Conservation (phyloP, 2,329 filamentous ascomycete genomes). For the Fusarium illudens region DNA sequence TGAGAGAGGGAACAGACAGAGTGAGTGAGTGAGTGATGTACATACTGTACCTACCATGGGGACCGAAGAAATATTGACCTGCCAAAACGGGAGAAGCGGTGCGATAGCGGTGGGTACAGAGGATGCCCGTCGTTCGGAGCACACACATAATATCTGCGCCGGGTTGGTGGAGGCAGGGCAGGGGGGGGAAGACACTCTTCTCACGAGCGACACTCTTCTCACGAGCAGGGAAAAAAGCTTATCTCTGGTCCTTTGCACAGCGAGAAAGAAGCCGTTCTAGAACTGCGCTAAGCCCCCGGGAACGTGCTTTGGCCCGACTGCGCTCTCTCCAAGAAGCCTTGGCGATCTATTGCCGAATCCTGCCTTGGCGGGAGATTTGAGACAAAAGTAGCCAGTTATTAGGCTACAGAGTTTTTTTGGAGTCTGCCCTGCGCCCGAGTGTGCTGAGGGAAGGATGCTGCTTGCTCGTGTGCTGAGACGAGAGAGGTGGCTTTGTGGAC, state of each 20-base stretch:
- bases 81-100: constrained; percentile 27
- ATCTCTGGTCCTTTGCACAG: not conserved
- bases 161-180: not conserved
- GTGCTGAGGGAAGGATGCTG: not conserved
- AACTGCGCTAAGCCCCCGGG: not conserved
- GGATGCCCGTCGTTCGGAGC: no score
- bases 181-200: no score
- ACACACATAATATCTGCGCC: not conserved
- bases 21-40: no score
- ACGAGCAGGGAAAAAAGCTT: not conserved
- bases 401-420: not conserved
- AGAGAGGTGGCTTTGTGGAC: not conserved
- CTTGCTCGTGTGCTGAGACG: not conserved
- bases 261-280: not conserved
- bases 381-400: not conserved
- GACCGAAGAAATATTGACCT: no score
- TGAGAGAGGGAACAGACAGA: no score
- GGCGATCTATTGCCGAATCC: constrained; percentile 5
- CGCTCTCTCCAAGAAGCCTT: not conserved
- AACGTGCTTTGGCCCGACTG: no score
- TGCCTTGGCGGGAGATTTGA: not conserved
- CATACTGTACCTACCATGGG: no score
- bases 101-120: constrained; percentile 32
- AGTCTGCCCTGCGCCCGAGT: constrained; percentile 14
- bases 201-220: no score